phyloP scores from a whole-genome alignment of 306 rosid species.

The Vigna trinervia region DNA sequence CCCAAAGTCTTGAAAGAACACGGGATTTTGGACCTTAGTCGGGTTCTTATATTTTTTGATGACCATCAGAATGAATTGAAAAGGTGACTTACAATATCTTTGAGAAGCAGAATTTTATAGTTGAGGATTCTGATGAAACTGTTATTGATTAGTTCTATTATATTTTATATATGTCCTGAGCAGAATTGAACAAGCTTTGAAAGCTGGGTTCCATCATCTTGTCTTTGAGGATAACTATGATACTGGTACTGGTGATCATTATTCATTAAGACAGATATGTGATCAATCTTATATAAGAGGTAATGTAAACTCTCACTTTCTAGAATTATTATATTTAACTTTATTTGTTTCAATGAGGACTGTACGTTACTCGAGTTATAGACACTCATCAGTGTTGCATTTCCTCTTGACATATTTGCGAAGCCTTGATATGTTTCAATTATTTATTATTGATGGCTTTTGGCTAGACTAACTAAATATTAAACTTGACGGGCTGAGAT shows the following conservation, averaged over 20 bases:
- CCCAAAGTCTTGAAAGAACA: constrained; percentile 65
- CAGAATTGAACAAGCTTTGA: constrained; percentile 85
- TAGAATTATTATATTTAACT: not conserved
- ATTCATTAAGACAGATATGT: constrained; percentile 95
- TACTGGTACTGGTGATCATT: constrained; percentile 99
- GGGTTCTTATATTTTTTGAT: constrained; percentile 86
- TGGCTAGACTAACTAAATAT: constrained; percentile 19
- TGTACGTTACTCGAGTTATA: constrained; percentile 12
- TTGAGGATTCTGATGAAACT: constrained; percentile 29
- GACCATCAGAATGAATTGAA: constrained; percentile 98
- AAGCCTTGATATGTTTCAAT: constrained; percentile 22
- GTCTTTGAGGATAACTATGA: constrained; percentile 99
- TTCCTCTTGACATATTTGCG: constrained; percentile 19
- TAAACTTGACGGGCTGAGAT: constrained; percentile 19
- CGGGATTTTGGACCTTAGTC: constrained; percentile 70
- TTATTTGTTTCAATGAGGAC: constrained; percentile 10
- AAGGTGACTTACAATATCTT: constrained; percentile 60
- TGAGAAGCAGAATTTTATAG: constrained; percentile 31
- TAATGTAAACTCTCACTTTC: constrained; percentile 47
- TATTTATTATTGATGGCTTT: constrained; percentile 31
- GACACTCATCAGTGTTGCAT: constrained; percentile 10
- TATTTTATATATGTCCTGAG: constrained; percentile 39
- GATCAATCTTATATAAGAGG: constrained; percentile 95
- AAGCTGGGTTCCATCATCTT: constrained; percentile 92
- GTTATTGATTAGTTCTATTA: constrained; percentile 42